Evolutionary conservation across 1,284 basidiomycete genomes (phyloP).

Genomic region (Sporisorium reilianum): DNA sequence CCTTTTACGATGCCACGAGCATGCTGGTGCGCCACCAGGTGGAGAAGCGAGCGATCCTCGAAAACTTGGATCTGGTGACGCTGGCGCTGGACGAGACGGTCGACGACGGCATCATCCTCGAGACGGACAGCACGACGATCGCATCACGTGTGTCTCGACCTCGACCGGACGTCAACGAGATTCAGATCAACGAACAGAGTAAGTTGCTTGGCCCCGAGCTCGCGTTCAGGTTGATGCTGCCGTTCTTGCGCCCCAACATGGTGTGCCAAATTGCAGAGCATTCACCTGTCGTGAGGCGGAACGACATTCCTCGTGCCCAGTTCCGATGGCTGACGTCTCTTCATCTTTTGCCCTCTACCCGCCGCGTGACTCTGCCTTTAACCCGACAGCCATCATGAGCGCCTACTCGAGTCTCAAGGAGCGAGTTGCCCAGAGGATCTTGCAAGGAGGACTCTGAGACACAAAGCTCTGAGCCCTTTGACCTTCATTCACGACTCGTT

Average conservation of each 20-base stretch:
- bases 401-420: conserved; percentile 68
- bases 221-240: not conserved
- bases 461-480: no score
- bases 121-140: conserved; percentile 94
- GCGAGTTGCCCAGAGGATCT: conserved; percentile 62
- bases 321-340: conserved; percentile 71
- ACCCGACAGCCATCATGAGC: conserved; percentile 65
- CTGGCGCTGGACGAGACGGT: conserved; percentile 96
- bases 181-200: conserved; percentile 96
- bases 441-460: conserved; percentile 59
- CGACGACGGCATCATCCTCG: conserved; percentile 97
- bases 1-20: conserved; percentile 86
- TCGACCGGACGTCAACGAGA: conserved; percentile 90
- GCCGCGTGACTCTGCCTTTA: not conserved
- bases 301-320: not conserved
- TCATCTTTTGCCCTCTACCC: not conserved
- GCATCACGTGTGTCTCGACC: conserved; percentile 93
- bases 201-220: conserved; percentile 23
- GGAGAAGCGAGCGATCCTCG: conserved; percentile 93
- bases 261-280: not conserved
- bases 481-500: no score
- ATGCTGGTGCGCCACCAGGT: conserved; percentile 85
- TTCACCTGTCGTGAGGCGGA: not conserved
- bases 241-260: not conserved
- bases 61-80: conserved; percentile 92